These are phyloP conservation scores for Blumeria graminis DNA, from an alignment of 2,329 filamentous ascomycete species.

Conservation along the genomic window DNA sequence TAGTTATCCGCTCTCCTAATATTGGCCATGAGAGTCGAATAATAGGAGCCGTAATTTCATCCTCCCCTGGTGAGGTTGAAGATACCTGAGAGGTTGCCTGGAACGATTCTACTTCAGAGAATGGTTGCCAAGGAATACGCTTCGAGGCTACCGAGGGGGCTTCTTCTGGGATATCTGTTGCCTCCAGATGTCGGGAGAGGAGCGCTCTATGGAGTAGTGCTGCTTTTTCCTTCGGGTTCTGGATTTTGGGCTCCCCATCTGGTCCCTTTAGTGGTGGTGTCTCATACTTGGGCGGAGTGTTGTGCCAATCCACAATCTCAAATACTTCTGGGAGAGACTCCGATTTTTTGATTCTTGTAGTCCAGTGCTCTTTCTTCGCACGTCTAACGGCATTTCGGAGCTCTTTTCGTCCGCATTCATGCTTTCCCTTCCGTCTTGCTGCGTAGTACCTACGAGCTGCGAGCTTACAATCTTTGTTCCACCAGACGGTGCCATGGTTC, in stretches of 20 bases:
- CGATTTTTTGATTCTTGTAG: neutral
- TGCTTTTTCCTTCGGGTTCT: neutral
- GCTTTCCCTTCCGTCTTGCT: neutral
- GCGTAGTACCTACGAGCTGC: neutral
- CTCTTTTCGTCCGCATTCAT: neutral
- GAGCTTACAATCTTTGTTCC: neutral
- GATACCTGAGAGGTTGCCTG: neutral
- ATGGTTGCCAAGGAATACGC: neutral
- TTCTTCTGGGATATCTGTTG: neutral
- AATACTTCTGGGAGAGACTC: neutral
- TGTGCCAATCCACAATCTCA: neutral
- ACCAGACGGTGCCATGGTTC: neutral
- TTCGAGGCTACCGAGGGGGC: neutral
- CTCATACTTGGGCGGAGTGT: neutral
- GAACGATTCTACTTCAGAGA: neutral
- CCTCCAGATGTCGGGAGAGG: neutral
- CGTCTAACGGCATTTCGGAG: neutral
- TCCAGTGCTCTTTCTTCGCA: constrained; percentile 1
- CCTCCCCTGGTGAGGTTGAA: neutral
- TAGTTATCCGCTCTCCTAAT: neutral
- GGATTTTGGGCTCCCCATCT: neutral
- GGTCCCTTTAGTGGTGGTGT: neutral
- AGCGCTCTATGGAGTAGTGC: neutral
- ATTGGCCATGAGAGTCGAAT: neutral
- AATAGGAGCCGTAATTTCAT: neutral